Evolutionary conservation across 23 red algal species (phyloP).

Genomic region (Chondrus crispus): DNA sequence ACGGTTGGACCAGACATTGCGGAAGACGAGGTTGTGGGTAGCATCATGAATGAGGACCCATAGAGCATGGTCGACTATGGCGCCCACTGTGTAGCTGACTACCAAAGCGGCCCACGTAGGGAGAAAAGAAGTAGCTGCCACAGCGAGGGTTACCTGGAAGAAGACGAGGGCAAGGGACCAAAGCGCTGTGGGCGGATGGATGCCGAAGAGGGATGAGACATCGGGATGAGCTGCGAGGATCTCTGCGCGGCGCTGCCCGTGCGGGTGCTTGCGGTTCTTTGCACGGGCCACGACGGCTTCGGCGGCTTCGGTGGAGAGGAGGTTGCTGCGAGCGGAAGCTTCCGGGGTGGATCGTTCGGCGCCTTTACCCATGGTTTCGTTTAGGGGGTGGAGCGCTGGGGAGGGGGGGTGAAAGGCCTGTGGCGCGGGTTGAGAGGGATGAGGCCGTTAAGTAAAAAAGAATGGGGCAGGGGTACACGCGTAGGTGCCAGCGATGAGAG

Average conservation of each 20-base stretch:
- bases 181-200: conserved; percentile 52
- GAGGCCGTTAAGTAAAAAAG: too few species aligned
- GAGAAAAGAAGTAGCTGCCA: neutral
- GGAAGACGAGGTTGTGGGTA: conserved; percentile 94
- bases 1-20: conserved; percentile 65
- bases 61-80: conserved; percentile 90
- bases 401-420: neutral
- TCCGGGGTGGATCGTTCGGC: conserved; percentile 19
- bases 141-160: conserved; percentile 64
- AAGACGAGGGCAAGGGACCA: conserved; percentile 72
- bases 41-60: conserved; percentile 99
- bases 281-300: conserved; percentile 29
- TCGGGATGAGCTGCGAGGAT: conserved; percentile 87
- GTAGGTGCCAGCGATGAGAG: too few species aligned
- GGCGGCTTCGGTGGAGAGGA: conserved; percentile 71
- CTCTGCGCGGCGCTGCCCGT: conserved; percentile 80
- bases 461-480: too few species aligned
- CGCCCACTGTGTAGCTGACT: conserved; percentile 80
- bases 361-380: conserved; percentile 21
- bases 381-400: neutral
- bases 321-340: conserved; percentile 18
- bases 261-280: conserved; percentile 68
- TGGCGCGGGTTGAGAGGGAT: neutral
- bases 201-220: conserved; percentile 75
- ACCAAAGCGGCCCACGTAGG: conserved; percentile 39